Conservation (phyloP, 805 yeast species). For the Wickerhamiella parazyma region DNA sequence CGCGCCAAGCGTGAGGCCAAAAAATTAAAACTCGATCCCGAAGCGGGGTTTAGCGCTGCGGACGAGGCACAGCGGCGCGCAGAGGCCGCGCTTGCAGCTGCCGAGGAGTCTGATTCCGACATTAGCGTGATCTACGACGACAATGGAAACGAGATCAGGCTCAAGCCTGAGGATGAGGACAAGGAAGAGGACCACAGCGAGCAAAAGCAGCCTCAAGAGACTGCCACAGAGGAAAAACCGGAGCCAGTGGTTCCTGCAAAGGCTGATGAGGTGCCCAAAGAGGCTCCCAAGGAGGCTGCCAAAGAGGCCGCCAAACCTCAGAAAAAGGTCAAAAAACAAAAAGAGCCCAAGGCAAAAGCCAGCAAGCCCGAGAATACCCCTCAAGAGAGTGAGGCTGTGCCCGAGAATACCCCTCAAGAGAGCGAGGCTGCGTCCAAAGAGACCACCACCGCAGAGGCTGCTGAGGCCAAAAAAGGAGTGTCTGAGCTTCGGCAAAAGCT, state of each 20-base stretch:
- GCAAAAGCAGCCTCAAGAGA: too few relatives aligned
- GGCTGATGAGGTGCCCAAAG: not conserved
- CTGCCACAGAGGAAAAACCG: too few relatives aligned
- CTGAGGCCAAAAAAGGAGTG: slow-evolving; percentile 29
- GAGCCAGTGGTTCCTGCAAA: too few relatives aligned
- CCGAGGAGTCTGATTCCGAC: slow-evolving; percentile 12
- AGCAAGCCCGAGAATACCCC: slow-evolving; percentile 2
- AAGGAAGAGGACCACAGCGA: not conserved
- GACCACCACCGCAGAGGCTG: slow-evolving; percentile 27
- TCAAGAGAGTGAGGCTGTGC: slow-evolving; percentile 19
- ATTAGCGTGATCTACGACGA: slow-evolving; percentile 21
- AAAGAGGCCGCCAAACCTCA: not conserved
- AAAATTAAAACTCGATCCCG: slow-evolving; percentile 63
- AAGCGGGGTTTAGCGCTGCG: slow-evolving; percentile 23
- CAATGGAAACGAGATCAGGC: slow-evolving; percentile 21
- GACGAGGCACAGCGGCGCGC: slow-evolving; percentile 23
- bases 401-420: too few relatives aligned
- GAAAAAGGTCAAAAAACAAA: not conserved
- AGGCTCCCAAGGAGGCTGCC: not conserved
- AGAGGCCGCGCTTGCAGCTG: slow-evolving; percentile 17
- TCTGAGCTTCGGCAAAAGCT: slow-evolving; percentile 65
- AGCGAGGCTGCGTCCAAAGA: too few relatives aligned
- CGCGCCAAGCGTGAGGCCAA: slow-evolving; percentile 54
- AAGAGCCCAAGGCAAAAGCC: not conserved
- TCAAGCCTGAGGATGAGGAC: slow-evolving; percentile 11